Conservation (phyloP, 768 basidiomycete species). For the Stropharia rugosoannulata region DNA sequence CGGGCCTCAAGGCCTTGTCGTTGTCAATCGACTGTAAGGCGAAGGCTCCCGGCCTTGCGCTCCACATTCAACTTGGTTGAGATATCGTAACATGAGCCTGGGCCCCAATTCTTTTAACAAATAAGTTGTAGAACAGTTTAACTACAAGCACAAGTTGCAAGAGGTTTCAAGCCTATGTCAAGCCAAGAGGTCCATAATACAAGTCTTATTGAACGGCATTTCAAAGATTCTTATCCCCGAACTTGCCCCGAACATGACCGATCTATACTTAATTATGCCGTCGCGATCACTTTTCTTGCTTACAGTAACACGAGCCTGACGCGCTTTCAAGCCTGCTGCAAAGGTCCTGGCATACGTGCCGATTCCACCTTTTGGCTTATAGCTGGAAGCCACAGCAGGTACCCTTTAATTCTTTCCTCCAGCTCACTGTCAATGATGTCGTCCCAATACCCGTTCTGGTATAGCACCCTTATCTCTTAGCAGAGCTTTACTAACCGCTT, state of each 20-base stretch:
- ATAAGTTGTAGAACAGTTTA: neutral
- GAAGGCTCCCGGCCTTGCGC: no score
- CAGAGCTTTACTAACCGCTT: neutral
- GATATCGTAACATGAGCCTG: no score
- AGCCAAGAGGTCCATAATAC: no score
- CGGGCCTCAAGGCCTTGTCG: neutral
- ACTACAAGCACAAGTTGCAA: neutral
- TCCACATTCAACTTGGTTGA: no score
- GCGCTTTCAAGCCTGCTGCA: constrained; percentile 1
- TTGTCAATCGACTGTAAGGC: no score
- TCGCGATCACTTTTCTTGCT: constrained; percentile 7
- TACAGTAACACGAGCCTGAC: neutral
- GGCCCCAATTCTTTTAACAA: no score
- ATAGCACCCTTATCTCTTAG: constrained; percentile 7
- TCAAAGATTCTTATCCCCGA: neutral
- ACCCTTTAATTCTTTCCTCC: neutral
- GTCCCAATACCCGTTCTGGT: constrained; percentile 52
- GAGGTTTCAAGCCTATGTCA: neutral
- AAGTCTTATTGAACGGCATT: no score
- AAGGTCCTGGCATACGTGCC: neutral
- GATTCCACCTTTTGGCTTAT: neutral
- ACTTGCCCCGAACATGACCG: constrained; percentile 10
- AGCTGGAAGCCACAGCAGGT: constrained; percentile 4
- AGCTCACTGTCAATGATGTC: constrained; percentile 26
- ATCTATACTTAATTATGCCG: neutral